These are phyloP conservation scores for Licmophora abbreviata DNA, from an alignment of 108 stramenopile genomes.

Conservation along the genomic window DNA sequence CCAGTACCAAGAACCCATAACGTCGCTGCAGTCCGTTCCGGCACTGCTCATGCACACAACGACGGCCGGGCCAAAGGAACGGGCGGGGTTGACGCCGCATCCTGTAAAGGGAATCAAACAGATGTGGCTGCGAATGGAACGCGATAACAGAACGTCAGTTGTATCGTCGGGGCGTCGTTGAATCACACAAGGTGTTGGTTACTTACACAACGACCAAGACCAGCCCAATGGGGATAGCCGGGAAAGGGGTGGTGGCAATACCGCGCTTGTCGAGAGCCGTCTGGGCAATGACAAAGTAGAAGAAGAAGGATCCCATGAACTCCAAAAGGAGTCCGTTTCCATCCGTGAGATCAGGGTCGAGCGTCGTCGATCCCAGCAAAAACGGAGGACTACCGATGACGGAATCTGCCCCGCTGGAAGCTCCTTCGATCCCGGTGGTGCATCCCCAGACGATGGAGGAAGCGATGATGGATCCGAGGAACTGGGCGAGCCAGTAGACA, in stretches of 20 bases:
- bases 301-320: slow-evolving; percentile 34
- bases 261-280: slow-evolving; percentile 23
- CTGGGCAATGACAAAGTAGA: slow-evolving; percentile 18
- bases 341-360: slow-evolving; percentile 8
- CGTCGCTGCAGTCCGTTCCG: too few species aligned
- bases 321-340: slow-evolving; percentile 39
- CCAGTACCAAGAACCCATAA: too few species aligned
- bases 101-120: slow-evolving; percentile 52
- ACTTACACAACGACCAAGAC: slow-evolving; percentile 26
- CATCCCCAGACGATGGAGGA: slow-evolving; percentile 21
- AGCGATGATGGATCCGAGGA: slow-evolving; percentile 22
- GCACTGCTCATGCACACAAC: too few species aligned
- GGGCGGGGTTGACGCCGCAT: slow-evolving; percentile 59
- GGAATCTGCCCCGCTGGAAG: slow-evolving; percentile 7
- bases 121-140: too few species aligned
- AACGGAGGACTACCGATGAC: slow-evolving; percentile 30
- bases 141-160: slow-evolving; percentile 32
- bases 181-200: too few species aligned
- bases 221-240: slow-evolving; percentile 34
- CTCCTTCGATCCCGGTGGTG: slow-evolving; percentile 9
- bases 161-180: too few species aligned
- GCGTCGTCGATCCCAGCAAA: slow-evolving; percentile 26
- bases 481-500: slow-evolving; percentile 22
- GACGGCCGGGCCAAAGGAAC: slow-evolving; percentile 39
- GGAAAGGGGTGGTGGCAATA: slow-evolving; percentile 11